Conservation (phyloP, 208 protist genomes). For the Crithidia fasciculata region DNA sequence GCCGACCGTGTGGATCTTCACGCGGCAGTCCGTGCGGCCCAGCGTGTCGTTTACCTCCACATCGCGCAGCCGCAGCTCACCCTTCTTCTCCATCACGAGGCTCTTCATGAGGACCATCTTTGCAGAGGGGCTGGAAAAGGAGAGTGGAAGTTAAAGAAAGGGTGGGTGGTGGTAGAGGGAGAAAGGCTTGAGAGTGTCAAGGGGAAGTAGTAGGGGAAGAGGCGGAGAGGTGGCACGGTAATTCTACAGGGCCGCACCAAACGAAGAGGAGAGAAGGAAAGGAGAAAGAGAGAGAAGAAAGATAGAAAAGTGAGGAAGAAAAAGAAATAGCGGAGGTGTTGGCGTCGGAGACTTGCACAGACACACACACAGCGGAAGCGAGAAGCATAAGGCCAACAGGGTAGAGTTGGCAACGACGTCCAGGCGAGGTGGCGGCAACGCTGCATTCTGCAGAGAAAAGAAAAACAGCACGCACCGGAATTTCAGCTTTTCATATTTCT, state of each 20-base stretch:
- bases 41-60: conserved; percentile 47
- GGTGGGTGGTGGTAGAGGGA: neutral
- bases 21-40: conserved; percentile 47
- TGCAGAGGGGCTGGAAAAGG: too few species aligned
- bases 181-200: neutral
- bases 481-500: too few species aligned
- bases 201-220: neutral
- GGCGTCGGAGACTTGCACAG: too few species aligned
- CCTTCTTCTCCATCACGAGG: conserved; percentile 48
- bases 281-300: neutral
- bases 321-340: too few species aligned
- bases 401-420: too few species aligned
- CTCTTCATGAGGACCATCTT: conserved; percentile 49
- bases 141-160: too few species aligned
- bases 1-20: conserved; percentile 57
- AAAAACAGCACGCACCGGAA: too few species aligned
- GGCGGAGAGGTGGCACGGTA: neutral
- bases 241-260: too few species aligned
- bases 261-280: neutral
- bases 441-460: too few species aligned
- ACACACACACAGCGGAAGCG: too few species aligned
- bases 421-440: too few species aligned
- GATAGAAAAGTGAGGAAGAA: neutral
- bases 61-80: conserved; percentile 41
- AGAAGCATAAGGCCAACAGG: too few species aligned